These are phyloP conservation scores for Knoxia roxburghii DNA, from an alignment of 257 asterid genomes.

Conservation along the genomic window DNA sequence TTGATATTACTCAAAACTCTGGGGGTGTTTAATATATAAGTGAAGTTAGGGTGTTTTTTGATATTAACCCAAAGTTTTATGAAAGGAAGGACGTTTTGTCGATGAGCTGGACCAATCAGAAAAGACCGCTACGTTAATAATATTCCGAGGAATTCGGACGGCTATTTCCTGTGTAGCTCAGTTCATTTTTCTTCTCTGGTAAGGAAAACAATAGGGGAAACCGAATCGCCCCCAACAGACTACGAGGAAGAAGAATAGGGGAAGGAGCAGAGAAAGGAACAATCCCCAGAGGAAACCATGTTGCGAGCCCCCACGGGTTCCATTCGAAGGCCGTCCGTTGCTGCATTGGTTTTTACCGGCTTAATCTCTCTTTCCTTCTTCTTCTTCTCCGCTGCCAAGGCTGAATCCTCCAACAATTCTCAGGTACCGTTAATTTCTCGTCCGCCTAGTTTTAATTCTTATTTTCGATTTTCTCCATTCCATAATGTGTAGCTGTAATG, in stretches of 20 bases:
- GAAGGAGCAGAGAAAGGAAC: background rate
- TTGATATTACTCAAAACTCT: no score
- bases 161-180: background rate
- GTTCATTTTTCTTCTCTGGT: background rate
- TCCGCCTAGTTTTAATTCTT: background rate
- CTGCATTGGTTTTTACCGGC: constrained; percentile 26
- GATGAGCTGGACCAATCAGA: constrained; percentile 17
- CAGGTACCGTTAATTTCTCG: constrained; percentile 26
- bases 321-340: constrained; percentile 20
- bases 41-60: no score
- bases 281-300: constrained; percentile 1
- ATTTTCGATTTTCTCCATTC: background rate
- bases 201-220: background rate
- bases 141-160: background rate
- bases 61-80: no score
- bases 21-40: no score
- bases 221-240: background rate
- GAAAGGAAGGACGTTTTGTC: background rate
- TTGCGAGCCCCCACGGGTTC: constrained; percentile 7
- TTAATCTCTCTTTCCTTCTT: constrained; percentile 17
- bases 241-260: background rate
- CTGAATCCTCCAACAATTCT: constrained; percentile 43
- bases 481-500: background rate
- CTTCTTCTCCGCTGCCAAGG: constrained; percentile 20
- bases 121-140: constrained; percentile 1